phyloP scores from a whole-genome alignment of 202 grass and related monocot species.

The Tripidium arundinaceum region DNA sequence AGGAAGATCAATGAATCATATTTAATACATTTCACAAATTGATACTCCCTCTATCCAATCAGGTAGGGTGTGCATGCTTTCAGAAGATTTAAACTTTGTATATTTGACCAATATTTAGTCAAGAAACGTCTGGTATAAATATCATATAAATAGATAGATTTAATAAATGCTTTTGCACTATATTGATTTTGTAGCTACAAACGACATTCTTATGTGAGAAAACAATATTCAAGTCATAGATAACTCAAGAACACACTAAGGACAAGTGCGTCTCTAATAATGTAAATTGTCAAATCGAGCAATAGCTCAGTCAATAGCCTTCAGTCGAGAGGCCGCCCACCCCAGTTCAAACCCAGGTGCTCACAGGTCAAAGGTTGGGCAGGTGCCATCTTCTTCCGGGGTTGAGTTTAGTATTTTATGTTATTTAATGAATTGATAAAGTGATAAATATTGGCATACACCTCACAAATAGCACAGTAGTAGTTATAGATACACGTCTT shows the following conservation, averaged over 20 bases:
- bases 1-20: not conserved
- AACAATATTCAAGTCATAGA: not conserved
- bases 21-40: not conserved
- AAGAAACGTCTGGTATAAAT: not conserved
- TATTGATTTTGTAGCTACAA: not conserved
- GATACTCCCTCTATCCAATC: not conserved
- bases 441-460: not conserved
- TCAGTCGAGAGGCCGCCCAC: not conserved
- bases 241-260: not conserved
- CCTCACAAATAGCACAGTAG: not conserved
- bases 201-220: not conserved
- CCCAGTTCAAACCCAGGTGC: not conserved
- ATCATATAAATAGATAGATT: not conserved
- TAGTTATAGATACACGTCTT: not conserved
- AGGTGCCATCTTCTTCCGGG: not conserved
- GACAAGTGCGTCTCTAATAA: not conserved
- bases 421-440: not conserved
- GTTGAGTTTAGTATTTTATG: not conserved
- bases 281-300: not conserved
- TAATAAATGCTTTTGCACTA: not conserved
- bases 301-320: not conserved
- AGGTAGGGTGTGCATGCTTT: not conserved
- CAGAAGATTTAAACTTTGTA: not conserved
- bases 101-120: not conserved
- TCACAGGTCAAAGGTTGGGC: not conserved